Base-by-base conservation (phyloP, 768 basidiomycete genomes). In the Tubosaeta sp. region DNA sequence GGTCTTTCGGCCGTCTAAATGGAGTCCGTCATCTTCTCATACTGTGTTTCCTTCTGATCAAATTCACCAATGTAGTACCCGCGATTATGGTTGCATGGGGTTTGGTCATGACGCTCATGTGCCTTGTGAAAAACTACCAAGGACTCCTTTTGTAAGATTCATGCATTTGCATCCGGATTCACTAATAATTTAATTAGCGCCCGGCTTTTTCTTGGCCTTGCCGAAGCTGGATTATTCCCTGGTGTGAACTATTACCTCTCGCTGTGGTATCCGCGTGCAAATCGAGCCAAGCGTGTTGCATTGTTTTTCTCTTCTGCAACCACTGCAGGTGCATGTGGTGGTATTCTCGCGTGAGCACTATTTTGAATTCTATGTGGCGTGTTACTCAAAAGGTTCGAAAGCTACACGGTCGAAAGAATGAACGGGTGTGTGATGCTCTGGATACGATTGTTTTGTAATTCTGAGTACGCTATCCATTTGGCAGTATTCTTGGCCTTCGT, bases 231-330 rank as follows among this genome's bases (percentile, higher is more conserved):
- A 3, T 14, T 48, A 2, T 48, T 32, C 22, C 48, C 48, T 18
- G 48, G 48, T 2, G 48, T 48, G 6, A 48, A 41, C 11, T 48
- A 48, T 8, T 48, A 48, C n/a, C 31, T 48, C 24, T 41, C 48
- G 5, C 18, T 34, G 22, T 48, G 48, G 48, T 48, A 48, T 48
- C 48, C 48, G 21, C 48, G 48, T 25, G 48, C 39, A 14, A n/a
- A 38, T 18, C 39, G 40, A n/a, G 48, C 39, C 32, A 48, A 3
- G 31, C 48, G 48, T 11, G 22, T 48, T 18, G 39, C 48, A 3
- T 13, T 41, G 16, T 48, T 48, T 25, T 48, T 42, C 3, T 41
- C 48, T 4, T 30, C 48, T 0, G 31, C 48, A 9, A 48, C 48
- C 7, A 21, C 16, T 18, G 48, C 48, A 13, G 48, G 48, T 30